phyloP scores from a whole-genome alignment of 371 early-diverging fungal genomes.

The Mortierella sp. region DNA sequence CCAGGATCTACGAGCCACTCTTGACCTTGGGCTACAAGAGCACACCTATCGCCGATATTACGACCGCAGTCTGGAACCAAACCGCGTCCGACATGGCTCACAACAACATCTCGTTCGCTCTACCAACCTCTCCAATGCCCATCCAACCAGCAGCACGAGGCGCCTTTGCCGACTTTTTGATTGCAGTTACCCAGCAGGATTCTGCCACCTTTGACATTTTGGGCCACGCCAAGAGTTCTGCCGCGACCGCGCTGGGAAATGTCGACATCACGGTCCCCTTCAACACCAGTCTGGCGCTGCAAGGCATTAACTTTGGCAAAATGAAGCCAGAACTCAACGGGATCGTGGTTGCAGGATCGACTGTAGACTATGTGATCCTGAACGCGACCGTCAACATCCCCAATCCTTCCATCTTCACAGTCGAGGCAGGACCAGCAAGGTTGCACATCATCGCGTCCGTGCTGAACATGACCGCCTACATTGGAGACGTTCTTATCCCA shows the following conservation, averaged over 20 bases:
- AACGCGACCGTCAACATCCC: constrained; percentile 39
- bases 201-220: constrained; percentile 17
- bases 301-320: constrained; percentile 33
- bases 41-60: constrained; percentile 29
- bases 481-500: constrained; percentile 36
- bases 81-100: constrained; percentile 32
- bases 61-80: constrained; percentile 38
- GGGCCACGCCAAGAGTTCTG: constrained; percentile 33
- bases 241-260: constrained; percentile 29
- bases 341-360: constrained; percentile 27
- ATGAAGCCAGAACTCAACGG: constrained; percentile 22
- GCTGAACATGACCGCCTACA: constrained; percentile 18
- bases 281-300: constrained; percentile 31
- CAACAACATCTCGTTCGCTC: constrained; percentile 35
- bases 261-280: constrained; percentile 44
- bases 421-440: constrained; percentile 32
- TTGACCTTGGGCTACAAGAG: constrained; percentile 32
- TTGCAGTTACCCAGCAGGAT: constrained; percentile 28
- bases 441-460: constrained; percentile 24
- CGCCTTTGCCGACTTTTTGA: constrained; percentile 29
- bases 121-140: constrained; percentile 29
- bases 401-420: constrained; percentile 45
- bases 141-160: constrained; percentile 27
- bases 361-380: constrained; percentile 27
- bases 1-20: constrained; percentile 23